phyloP scores from a whole-genome alignment of 2,329 filamentous ascomycete genomes.

The Teratosphaeriaceae sp. region DNA sequence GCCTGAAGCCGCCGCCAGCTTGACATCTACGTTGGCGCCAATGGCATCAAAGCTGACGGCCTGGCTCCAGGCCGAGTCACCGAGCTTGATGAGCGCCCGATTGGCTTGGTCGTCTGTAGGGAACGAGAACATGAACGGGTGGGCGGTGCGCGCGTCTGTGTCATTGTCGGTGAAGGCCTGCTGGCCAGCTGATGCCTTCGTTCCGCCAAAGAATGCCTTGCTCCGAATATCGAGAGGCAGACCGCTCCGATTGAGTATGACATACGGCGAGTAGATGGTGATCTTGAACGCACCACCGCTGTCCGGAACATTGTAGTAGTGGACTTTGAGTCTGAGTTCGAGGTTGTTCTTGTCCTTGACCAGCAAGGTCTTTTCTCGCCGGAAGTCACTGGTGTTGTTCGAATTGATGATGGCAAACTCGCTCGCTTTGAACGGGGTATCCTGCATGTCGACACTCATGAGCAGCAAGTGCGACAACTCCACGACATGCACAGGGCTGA shows the following conservation, averaged over 20 bases:
- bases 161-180: slow-evolving; percentile 52
- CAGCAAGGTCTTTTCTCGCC: slow-evolving; percentile 68
- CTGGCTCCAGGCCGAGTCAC: slow-evolving; percentile 91
- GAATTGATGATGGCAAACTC: slow-evolving; percentile 98
- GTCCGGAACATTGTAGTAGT: slow-evolving; percentile 85
- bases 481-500: slow-evolving; percentile 95
- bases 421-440: slow-evolving; percentile 88
- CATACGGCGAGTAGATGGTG: slow-evolving; percentile 89
- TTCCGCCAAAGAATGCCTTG: slow-evolving; percentile 80
- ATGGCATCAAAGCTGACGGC: slow-evolving; percentile 97
- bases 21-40: slow-evolving; percentile 82
- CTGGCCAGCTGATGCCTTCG: slow-evolving; percentile 78
- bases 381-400: slow-evolving; percentile 79
- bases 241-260: slow-evolving; percentile 92
- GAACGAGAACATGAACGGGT: slow-evolving; percentile 96
- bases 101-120: slow-evolving; percentile 85
- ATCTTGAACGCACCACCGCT: slow-evolving; percentile 95
- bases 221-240: slow-evolving; percentile 80
- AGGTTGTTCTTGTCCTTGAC: slow-evolving; percentile 82
- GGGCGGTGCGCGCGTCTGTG: slow-evolving; percentile 60
- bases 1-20: slow-evolving; percentile 65
- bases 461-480: slow-evolving; percentile 90
- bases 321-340: slow-evolving; percentile 71
- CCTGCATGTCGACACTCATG: slow-evolving; percentile 92
- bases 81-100: slow-evolving; percentile 77